Evolutionary conservation across 2,329 filamentous ascomycete genomes (phyloP).

Genomic region (Pseudogymnoascus sp.): DNA sequence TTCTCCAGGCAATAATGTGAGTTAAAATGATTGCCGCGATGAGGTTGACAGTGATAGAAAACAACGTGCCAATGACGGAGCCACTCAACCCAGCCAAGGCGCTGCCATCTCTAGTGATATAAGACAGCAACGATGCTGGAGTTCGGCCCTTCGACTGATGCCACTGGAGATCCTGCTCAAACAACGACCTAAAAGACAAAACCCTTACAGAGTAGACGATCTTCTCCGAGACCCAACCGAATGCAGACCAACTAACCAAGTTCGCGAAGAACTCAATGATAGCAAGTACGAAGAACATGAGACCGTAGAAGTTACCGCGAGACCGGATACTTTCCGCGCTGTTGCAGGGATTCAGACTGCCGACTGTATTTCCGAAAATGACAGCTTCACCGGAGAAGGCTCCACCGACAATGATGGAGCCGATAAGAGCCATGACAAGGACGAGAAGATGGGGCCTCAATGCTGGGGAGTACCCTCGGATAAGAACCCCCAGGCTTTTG

Average conservation of each 20-base stretch:
- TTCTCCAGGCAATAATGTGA: conserved; percentile 66
- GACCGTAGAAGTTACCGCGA: conserved; percentile 30
- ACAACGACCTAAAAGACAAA: conserved; percentile 53
- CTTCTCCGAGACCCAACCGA: conserved; percentile 52
- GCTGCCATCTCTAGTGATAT: conserved; percentile 62
- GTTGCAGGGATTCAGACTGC: conserved; percentile 41
- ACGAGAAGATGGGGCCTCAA: conserved; percentile 10
- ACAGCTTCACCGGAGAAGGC: conserved; percentile 46
- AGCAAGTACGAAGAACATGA: conserved; percentile 42
- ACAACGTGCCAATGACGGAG: conserved; percentile 59
- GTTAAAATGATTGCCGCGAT: conserved; percentile 59
- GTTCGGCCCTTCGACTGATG: conserved; percentile 59
- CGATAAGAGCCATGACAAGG: conserved; percentile 35
- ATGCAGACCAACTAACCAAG: conserved; percentile 45
- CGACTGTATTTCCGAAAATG: conserved; percentile 45
- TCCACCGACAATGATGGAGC: conserved; percentile 45
- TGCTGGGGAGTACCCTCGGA: conserved; percentile 12
- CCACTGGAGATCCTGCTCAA: conserved; percentile 61
- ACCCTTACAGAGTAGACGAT: conserved; percentile 55
- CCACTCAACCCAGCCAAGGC: conserved; percentile 61
- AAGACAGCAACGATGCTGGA: conserved; percentile 53
- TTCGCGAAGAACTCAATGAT: conserved; percentile 55
- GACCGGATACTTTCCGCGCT: conserved; percentile 18
- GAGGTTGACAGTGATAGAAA: conserved; percentile 61
- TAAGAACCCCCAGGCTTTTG: conserved; percentile 15